phyloP scores from a whole-genome alignment of 306 rosid species.

The Dalbergia oliveri region DNA sequence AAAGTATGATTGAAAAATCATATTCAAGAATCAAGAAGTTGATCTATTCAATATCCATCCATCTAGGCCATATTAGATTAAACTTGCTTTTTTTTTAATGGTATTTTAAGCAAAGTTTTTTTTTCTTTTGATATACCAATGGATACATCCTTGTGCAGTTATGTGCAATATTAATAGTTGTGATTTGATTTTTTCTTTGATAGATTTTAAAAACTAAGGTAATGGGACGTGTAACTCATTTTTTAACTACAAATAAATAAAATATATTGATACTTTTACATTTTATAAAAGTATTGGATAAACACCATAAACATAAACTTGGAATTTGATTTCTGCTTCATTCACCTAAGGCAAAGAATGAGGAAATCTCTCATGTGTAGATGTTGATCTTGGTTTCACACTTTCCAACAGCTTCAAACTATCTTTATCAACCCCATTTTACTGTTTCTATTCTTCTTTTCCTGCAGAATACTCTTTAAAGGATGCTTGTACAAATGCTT shows the following conservation, averaged over 20 bases:
- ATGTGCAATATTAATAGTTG: too few relatives aligned
- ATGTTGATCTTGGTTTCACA: conserved; percentile 23
- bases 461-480: not conserved
- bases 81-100: not conserved
- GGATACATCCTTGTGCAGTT: too few relatives aligned
- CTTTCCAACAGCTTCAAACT: not conserved
- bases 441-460: not conserved
- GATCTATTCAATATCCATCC: not conserved
- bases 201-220: too few relatives aligned
- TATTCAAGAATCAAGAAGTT: conserved; percentile 31
- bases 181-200: too few relatives aligned
- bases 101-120: not conserved
- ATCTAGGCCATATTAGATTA: too few relatives aligned
- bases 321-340: not conserved
- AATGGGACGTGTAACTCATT: too few relatives aligned
- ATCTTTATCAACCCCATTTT: not conserved
- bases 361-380: not conserved
- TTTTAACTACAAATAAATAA: too few relatives aligned
- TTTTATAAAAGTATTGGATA: too few relatives aligned
- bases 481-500: too few relatives aligned
- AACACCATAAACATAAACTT: not conserved
- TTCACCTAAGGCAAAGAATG: not conserved
- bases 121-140: too few relatives aligned
- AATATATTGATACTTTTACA: too few relatives aligned
- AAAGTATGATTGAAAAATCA: conserved; percentile 27